Evolutionary conservation across 1,284 basidiomycete species (phyloP).

Genomic region (Leccinum subrobustum): DNA sequence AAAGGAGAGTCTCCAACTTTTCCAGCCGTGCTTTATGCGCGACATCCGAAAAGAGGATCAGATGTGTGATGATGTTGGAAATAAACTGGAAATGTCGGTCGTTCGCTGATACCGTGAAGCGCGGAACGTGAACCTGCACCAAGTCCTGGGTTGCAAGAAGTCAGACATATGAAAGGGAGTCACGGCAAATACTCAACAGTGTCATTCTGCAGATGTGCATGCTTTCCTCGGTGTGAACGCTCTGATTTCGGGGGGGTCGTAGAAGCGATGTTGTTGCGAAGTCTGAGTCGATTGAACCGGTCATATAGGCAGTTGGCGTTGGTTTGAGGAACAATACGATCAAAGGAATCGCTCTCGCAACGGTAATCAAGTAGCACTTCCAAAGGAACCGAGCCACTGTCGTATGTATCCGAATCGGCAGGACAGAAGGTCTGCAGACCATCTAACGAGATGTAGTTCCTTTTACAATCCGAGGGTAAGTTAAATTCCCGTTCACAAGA

Average conservation of each 20-base stretch:
- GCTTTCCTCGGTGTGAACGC: constrained; percentile 38
- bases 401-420: constrained; percentile 38
- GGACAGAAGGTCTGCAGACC: constrained; percentile 92
- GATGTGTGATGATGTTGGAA: constrained; percentile 85
- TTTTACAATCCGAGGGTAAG: constrained; percentile 29
- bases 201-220: constrained; percentile 77
- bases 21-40: constrained; percentile 76
- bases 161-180: constrained; percentile 13
- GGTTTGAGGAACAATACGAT: constrained; percentile 88
- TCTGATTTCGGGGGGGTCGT: constrained; percentile 37
- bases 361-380: constrained; percentile 87
- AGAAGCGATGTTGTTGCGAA: constrained; percentile 71
- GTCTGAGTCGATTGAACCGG: constrained; percentile 90
- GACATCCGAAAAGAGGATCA: constrained; percentile 88
- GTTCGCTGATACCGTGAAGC: constrained; percentile 87
- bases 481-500: not conserved
- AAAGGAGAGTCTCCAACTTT: constrained; percentile 81
- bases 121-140: constrained; percentile 77
- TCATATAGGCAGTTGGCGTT: constrained; percentile 88
- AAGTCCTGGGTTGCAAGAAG: constrained; percentile 58
- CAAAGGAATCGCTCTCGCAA: constrained; percentile 81
- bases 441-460: constrained; percentile 73
- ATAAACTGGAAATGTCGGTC: constrained; percentile 86
- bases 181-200: constrained; percentile 50
- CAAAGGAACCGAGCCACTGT: constrained; percentile 68